Evolutionary conservation across 2,329 filamentous ascomycete genomes (phyloP), one percentile per base, ranked within the genome.

Genomic region (Kalmusia sp.): DNA sequence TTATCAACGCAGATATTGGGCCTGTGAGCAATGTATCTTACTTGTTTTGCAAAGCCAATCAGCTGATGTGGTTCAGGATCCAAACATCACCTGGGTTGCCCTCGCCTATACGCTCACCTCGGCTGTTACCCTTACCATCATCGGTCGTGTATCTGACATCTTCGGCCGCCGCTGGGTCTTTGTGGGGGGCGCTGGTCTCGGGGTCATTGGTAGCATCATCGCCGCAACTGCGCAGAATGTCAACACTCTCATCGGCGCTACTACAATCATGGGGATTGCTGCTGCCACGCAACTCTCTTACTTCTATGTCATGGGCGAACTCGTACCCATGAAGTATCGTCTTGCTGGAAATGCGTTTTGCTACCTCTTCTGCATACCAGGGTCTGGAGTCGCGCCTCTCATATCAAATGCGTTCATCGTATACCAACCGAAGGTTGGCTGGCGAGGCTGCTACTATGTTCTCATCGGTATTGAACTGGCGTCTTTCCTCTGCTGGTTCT

Each of bases 171-270:
- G 54, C 7, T 28, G 70, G 7, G 44, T 75, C 0, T 74, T 73
- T 7, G 68, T 75, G 25, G 69, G 58, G 21, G 72, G 70, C 11
- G 54, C 48, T 14, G 56, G 66, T 5, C 54, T 75, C 7, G 70
- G 69, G 4, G 38, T 61, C 24, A 54, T 61, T 22, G 58, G 58
- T 2, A 45, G 45, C 30, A 57, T 61, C 30, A 37, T 61, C 24
- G 50, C 52, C 12, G 55, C 55, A 4, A 61, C 55, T 21, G 55
- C 58, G n/a, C 21, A 61, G 17, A 52, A 35, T 28, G 47, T 61
- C 17, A 49, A 52, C 22, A 50, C 50, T 4, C 46, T 52, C 21
- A 58, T 55, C 15, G 47, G 47, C 11, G 55, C 49, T 6, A 58
- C 40, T 4, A 52, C 53, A 3, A 52, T 62, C 40, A 34, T 61